Evolutionary conservation across 2,329 filamentous ascomycete species (phyloP).

Genomic region (Colletotrichum euphorbiae): DNA sequence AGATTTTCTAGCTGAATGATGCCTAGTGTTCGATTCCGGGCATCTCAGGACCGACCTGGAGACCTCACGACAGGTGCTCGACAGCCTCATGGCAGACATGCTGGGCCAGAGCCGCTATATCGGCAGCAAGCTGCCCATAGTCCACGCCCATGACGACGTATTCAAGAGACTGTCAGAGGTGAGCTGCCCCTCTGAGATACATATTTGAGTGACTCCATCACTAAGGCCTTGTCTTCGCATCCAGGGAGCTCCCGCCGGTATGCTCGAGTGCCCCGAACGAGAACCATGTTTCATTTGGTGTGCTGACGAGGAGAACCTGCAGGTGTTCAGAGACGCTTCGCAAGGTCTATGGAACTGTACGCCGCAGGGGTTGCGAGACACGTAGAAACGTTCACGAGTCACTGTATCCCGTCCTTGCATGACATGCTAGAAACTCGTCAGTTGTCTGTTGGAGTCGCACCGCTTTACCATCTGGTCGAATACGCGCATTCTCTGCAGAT

Average conservation of each 20-base stretch:
- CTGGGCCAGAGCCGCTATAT: background rate
- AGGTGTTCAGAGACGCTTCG: constrained; percentile 41
- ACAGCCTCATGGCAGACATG: constrained; percentile 41
- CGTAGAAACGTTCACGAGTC: constrained; percentile 30
- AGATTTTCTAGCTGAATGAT: background rate
- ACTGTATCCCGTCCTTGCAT: constrained; percentile 38
- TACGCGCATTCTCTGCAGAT: constrained; percentile 41
- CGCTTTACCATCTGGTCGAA: constrained; percentile 43
- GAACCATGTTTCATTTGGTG: background rate
- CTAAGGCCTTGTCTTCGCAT: background rate
- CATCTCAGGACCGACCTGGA: constrained; percentile 36
- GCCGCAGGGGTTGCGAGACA: constrained; percentile 40
- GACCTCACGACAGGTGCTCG: constrained; percentile 38
- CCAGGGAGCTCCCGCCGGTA: background rate
- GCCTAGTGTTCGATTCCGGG: constrained; percentile 43
- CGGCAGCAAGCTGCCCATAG: constrained; percentile 27
- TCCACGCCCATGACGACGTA: constrained; percentile 40
- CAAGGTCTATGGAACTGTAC: constrained; percentile 41
- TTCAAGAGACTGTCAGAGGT: constrained; percentile 14
- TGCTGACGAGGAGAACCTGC: background rate
- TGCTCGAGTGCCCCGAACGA: background rate
- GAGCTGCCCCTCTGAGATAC: background rate
- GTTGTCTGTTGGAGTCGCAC: constrained; percentile 40
- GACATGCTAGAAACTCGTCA: constrained; percentile 41
- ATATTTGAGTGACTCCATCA: background rate